A percentile compares a stretch with the other conserved stretches of the same genome.
These are phyloP conservation scores for Podospora didyma DNA, from an alignment of 495 filamentous ascomycete genomes.

Conservation along the genomic window DNA sequence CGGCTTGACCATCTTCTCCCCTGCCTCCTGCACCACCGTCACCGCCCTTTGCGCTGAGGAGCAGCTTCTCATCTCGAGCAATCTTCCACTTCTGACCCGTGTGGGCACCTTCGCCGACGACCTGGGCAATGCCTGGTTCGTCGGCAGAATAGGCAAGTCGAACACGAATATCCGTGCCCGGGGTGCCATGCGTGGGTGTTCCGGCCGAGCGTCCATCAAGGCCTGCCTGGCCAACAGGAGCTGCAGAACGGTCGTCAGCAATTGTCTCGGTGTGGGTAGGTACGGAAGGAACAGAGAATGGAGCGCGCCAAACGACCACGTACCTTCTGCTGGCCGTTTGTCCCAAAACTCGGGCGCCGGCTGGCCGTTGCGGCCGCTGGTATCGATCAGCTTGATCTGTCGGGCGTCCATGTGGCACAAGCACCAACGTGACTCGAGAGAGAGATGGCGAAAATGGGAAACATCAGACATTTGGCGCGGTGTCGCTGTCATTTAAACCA, in stretches of 20 bases:
- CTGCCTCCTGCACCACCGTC: slow-evolving; percentile 8
- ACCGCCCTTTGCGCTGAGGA: slow-evolving; percentile 4
- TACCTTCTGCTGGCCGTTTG: slow-evolving; percentile 1
- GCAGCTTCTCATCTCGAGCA: neutral
- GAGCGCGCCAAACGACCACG: neutral
- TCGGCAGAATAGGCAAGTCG: slow-evolving; percentile 1
- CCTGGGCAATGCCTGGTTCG: slow-evolving; percentile 1
- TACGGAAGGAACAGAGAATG: no score
- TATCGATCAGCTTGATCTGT: slow-evolving; percentile 4
- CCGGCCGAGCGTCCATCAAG: slow-evolving; percentile 1
- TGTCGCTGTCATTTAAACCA: no score
- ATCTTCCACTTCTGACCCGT: slow-evolving; percentile 5
- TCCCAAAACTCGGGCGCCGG: slow-evolving; percentile 4
- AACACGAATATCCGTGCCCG: slow-evolving; percentile 4
- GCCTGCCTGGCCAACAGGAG: neutral
- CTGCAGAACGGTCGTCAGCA: neutral
- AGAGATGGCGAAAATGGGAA: no score
- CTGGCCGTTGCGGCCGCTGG: slow-evolving; percentile 2
- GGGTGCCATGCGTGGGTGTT: neutral
- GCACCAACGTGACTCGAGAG: neutral
- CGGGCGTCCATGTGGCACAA: neutral
- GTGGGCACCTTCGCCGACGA: slow-evolving; percentile 3
- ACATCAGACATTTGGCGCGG: no score
- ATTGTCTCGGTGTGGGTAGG: neutral
- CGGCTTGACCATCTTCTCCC: slow-evolving; percentile 16